Conservation (phyloP, 345 rosid species). For the Eucalyptus shirleyi region DNA sequence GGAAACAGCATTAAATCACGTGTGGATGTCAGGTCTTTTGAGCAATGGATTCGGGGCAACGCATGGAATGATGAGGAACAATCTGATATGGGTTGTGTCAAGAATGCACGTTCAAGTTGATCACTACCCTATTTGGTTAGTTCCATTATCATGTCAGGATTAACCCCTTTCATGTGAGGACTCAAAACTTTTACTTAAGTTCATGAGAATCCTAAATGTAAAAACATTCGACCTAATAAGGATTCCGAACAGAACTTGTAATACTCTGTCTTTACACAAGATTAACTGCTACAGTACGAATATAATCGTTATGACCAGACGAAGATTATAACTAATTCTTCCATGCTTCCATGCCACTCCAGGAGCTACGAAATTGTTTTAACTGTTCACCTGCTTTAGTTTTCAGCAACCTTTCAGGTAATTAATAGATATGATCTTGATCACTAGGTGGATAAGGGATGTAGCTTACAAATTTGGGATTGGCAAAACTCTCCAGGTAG, state of each 20-base stretch:
- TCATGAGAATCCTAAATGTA: neutral
- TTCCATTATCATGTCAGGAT: neutral
- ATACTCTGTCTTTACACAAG: neutral
- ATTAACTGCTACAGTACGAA: neutral
- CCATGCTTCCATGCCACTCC: neutral
- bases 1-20: slow-evolving; percentile 70
- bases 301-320: neutral
- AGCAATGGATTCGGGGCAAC: slow-evolving; percentile 70
- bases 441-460: neutral
- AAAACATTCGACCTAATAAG: neutral
- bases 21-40: slow-evolving; percentile 70
- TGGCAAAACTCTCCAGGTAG: neutral
- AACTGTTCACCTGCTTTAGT: neutral
- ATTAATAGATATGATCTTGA: neutral
- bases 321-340: neutral
- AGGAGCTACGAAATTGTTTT: neutral
- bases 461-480: neutral
- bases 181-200: neutral
- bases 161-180: neutral
- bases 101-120: slow-evolving; percentile 50
- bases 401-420: neutral
- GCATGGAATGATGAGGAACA: slow-evolving; percentile 53
- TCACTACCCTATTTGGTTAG: slow-evolving; percentile 55
- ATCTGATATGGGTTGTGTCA: slow-evolving; percentile 69
- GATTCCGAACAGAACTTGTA: neutral